Conservation (phyloP, 1,284 basidiomycete genomes). For the Trametes sp. region DNA sequence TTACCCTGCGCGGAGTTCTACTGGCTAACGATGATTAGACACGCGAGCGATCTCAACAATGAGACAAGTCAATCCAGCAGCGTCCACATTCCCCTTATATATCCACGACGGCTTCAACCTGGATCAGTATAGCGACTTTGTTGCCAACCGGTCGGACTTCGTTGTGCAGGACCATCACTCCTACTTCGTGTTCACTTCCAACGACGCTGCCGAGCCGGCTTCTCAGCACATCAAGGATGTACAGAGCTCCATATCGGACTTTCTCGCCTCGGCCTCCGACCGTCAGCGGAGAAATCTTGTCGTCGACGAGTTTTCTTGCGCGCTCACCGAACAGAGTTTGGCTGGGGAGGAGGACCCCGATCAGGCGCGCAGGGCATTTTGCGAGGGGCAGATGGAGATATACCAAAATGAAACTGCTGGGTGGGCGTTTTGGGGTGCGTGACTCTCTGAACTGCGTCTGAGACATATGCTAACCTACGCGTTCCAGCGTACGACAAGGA, state of each 20-base stretch:
- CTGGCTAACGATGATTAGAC: constrained; percentile 44
- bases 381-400: constrained; percentile 65
- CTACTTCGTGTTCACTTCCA: constrained; percentile 70
- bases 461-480: not conserved
- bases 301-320: constrained; percentile 78
- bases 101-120: constrained; percentile 81
- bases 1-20: not conserved
- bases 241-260: constrained; percentile 48
- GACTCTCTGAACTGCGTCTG: too few relatives aligned
- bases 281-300: constrained; percentile 66
- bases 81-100: constrained; percentile 69
- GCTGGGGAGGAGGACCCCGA: constrained; percentile 54
- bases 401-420: constrained; percentile 70
- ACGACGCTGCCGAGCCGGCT: constrained; percentile 55
- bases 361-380: constrained; percentile 62
- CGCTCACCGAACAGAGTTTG: constrained; percentile 66
- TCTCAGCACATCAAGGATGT: constrained; percentile 59
- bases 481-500: constrained; percentile 64
- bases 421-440: constrained; percentile 79
- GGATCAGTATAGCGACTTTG: constrained; percentile 60
- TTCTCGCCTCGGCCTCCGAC: constrained; percentile 49
- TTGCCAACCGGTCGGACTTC: constrained; percentile 68
- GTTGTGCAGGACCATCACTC: constrained; percentile 82
- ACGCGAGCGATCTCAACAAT: constrained; percentile 60
- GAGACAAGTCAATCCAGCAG: constrained; percentile 54